Evolutionary conservation across 2,329 filamentous ascomycete species (phyloP), one percentile per base, ranked within the genome.

Genomic region (Berkeleyomyces rouxiae): DNA sequence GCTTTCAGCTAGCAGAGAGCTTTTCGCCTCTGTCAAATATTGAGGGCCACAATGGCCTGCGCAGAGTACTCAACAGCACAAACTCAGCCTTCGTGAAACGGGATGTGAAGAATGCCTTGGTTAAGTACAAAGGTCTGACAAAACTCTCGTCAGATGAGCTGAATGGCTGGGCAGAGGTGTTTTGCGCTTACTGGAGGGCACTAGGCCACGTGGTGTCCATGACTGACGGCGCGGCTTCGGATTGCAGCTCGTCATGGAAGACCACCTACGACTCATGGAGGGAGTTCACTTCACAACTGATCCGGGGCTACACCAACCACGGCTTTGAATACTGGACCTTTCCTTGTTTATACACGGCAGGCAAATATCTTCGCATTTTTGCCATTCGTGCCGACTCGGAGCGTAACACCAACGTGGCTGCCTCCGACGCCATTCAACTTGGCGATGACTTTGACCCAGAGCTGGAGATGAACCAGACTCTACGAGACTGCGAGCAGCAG

Each of bases 261-360:
- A 86, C 82, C 62, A 87, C 91, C 0, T 99, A 96, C 70, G 86
- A 90, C 66, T 77, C 84, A 9, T 97, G 93, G 91, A 95, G 89
- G 70, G 88, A 95, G 47, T 71, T 97, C 66, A 83, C 87, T 55
- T 87, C 86, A 66, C 77, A 79, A 58, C 77, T 97, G 46, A 85
- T 91, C 64, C 83, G 90, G 67, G 90, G 90, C 40, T 96, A 96
- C 71, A 86, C 84, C 43, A 86, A 81, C 67, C 78, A 79, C 62
- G 80, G 82, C 2, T 89, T 97, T 68, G 85, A 89, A 67, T 86
- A 90, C 40, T 99, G 93, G 92, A 93, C 90, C 0, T 84, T 99
- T 60, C 91, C 93, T 3, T 91, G 88, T 70, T 78, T 99, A 46
- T 97, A 97, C 70, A 81, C 87, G 61, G 85, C 86, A 33, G 91